Evolutionary conservation across 2,329 filamentous ascomycete genomes (phyloP), one percentile per base, ranked within the genome.

Genomic region (Aureobasidium namibiae): DNA sequence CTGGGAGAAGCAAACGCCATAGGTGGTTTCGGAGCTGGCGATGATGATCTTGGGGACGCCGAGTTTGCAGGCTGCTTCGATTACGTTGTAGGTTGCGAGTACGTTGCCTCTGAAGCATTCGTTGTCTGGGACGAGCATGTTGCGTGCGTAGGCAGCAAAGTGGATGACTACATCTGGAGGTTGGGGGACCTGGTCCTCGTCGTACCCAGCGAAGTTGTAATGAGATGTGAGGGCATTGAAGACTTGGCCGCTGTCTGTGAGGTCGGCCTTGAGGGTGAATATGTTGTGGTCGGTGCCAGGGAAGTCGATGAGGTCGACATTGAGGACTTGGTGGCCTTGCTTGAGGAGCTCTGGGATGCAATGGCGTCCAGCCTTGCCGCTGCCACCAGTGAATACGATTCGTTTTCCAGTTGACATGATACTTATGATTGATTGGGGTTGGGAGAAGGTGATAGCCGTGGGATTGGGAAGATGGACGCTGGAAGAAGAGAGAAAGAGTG

Each of bases 41-140:
- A 85, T 78, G 65, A 86, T 75, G 64, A 86, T 80, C 65, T 86
- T 86, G 63, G 77, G 78, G 7, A 86, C 80, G 13, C 82, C 81
- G 0, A 86, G 72, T 62, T 84, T 84, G 66, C 77, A 83, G 0
- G 82, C 82, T 0, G 82, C 81, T 69, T 86, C 83, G 62, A 86
- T 78, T 24, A 86, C 77, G 64, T 86, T 86, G 70, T 85, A 85
- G 0, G 80, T 82, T 10, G 77, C 75, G 0, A 74, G 72, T 0
- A 80, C 76, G 65, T 86, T 87, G 26, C 73, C 76, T 18, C 74
- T 73, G 69, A 83, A 86, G 54, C 76, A 80, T 65, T 84, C 80
- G 54, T 80, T 82, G 66, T 86, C 83, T 0, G 82, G 82, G 0
- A 83, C 82, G 2, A 85, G 74, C 77, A 85, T 78, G 64, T 83